Evolutionary conservation across 139 green algal species (phyloP), one percentile per base, ranked within the genome.

Genomic region (Haematococcus lacustris): DNA sequence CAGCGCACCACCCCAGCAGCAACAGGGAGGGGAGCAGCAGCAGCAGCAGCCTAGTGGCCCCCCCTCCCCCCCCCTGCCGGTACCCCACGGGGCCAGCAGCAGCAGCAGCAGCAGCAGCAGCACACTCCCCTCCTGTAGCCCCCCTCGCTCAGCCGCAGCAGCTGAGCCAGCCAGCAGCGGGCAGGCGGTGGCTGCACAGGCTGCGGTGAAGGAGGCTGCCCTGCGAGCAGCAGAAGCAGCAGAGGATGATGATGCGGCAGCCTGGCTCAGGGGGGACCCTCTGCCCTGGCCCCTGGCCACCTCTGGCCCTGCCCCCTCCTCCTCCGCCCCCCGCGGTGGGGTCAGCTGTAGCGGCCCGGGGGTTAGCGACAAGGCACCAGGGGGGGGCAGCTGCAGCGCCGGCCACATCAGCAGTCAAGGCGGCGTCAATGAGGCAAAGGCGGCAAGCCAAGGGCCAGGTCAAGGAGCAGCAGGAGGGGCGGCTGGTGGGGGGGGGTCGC

Each of bases 381-480:
- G 4, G 3, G 59, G n/a, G n/a, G 35, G 28, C 35, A 51, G 64
- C 37, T 33, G 64, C 37, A 51, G 64, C 37, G 35, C 30, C 26
- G 39, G 2, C 43, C 32, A 28, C 32, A 30, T 21, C 28, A 43
- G 43, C 41, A n/a, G 30, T 26, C 1, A 57, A 70, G 38, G 66
- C 39, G 33, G 65, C 71, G 37, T 35, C 38, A 60, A 30, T 50
- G 40, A 51, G 64, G 64, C 3, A 3, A 28, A n/a, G n/a, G n/a
- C n/a, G n/a, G n/a, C n/a, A n/a, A n/a, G n/a, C n/a, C n/a, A n/a
- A n/a, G n/a, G n/a, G n/a, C n/a, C 34, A 28, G 64, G 37, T 25
- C 50, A 66, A 30, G 59, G 70, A 5, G 76, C 76, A 1, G 57
- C 32, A 0, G 81, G 83, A 61, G 71, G 77, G 30, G 62, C 61